phyloP scores from a whole-genome alignment of 345 rosid species.

The Gossypium longicalyx region DNA sequence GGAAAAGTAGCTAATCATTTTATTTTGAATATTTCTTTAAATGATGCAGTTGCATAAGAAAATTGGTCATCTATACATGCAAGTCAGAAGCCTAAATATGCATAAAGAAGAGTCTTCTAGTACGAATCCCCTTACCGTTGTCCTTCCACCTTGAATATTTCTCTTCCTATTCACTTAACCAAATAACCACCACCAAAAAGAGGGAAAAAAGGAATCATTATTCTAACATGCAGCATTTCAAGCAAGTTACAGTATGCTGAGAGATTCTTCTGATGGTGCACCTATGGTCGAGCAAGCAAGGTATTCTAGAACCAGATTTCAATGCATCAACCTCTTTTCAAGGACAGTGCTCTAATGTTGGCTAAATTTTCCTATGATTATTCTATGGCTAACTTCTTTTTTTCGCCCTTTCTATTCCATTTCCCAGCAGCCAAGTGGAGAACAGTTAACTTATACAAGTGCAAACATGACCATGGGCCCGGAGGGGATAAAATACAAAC shows the following conservation, averaged over 20 bases:
- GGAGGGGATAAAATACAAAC: slow-evolving; percentile 28
- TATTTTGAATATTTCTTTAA: background rate
- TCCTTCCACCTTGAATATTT: background rate
- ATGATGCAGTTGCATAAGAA: background rate
- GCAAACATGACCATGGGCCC: background rate
- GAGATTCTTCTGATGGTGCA: background rate
- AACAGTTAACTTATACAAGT: slow-evolving; percentile 1
- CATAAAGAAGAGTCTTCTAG: background rate
- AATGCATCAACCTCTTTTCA: background rate
- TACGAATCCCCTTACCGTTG: background rate
- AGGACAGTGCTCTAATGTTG: background rate
- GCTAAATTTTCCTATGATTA: background rate
- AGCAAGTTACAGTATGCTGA: background rate
- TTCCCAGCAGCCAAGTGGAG: background rate
- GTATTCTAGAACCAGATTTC: background rate
- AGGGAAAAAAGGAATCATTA: background rate
- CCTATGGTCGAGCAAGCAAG: background rate
- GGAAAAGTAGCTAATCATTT: background rate
- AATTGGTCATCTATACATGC: background rate
- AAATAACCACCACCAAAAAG: background rate
- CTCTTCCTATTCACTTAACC: background rate
- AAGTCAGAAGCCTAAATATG: background rate
- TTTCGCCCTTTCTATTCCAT: background rate
- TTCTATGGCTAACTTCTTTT: background rate
- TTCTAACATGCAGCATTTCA: background rate